Conservation (phyloP, 129 eudicot genomes). For the Ambrosia artemisiifolia region DNA sequence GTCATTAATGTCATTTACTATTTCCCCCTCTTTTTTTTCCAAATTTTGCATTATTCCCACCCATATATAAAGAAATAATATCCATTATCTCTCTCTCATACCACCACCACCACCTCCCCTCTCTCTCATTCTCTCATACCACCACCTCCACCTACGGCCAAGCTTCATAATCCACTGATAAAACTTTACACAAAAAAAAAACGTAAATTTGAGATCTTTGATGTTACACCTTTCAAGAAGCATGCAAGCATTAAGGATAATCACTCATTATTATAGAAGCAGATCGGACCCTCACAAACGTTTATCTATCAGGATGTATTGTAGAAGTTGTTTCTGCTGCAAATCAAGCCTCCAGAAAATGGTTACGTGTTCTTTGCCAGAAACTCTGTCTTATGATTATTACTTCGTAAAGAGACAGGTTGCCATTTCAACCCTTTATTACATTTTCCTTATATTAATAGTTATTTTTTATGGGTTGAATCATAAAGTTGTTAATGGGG, state of each 20-base stretch:
- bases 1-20: no score
- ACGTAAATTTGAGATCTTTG: slow-evolving; percentile 61
- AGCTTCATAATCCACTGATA: slow-evolving; percentile 36
- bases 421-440: not conserved
- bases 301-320: slow-evolving; percentile 61
- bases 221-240: slow-evolving; percentile 71
- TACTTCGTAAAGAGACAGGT: slow-evolving; percentile 6
- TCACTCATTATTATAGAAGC: slow-evolving; percentile 53
- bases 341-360: slow-evolving; percentile 67
- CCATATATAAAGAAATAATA: no score
- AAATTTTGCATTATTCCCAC: no score
- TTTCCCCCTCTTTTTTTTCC: no score
- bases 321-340: slow-evolving; percentile 88
- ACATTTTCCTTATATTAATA: no score
- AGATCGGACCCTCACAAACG: slow-evolving; percentile 51
- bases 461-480: no score
- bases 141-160: no score
- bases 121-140: no score
- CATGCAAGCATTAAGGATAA: slow-evolving; percentile 71
- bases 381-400: slow-evolving; percentile 16
- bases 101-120: no score
- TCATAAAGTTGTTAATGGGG: no score
- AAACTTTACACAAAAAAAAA: slow-evolving; percentile 52
- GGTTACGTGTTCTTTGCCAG: slow-evolving; percentile 43
- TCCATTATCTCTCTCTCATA: no score